phyloP scores from a whole-genome alignment of 345 rosid species.

The Brassica incana region DNA sequence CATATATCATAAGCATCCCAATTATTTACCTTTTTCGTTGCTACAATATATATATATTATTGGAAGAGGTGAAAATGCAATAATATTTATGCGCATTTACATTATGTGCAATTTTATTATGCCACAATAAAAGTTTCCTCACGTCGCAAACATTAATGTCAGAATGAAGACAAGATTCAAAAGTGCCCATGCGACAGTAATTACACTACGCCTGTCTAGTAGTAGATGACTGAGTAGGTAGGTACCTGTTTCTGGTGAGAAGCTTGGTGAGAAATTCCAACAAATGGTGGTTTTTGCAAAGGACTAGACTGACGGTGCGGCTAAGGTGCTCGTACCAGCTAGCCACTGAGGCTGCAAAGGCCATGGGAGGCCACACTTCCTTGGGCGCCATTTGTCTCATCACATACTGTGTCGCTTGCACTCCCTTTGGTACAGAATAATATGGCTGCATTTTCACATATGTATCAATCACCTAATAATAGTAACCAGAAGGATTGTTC shows the following conservation, averaged over 20 bases:
- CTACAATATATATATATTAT: neutral
- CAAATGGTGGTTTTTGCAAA: slow-evolving; percentile 86
- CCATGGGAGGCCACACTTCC: slow-evolving; percentile 83
- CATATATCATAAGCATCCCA: slow-evolving; percentile 18
- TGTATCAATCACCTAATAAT: neutral
- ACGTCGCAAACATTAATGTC: slow-evolving; percentile 5
- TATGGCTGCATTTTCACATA: slow-evolving; percentile 64
- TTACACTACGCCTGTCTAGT: neutral
- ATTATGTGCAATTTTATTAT: neutral
- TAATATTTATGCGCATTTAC: slow-evolving; percentile 1
- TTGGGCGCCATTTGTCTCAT: slow-evolving; percentile 83
- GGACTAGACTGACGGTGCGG: slow-evolving; percentile 76
- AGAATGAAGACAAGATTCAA: slow-evolving; percentile 2
- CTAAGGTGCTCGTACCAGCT: slow-evolving; percentile 96
- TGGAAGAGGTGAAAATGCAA: neutral
- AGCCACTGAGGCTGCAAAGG: slow-evolving; percentile 82
- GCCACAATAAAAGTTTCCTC: slow-evolving; percentile 11
- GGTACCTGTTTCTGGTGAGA: slow-evolving; percentile 79
- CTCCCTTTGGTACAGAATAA: slow-evolving; percentile 77
- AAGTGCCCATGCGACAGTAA: neutral
- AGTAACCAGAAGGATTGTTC: slow-evolving; percentile 5
- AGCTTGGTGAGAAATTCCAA: slow-evolving; percentile 84
- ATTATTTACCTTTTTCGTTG: slow-evolving; percentile 11
- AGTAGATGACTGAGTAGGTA: slow-evolving; percentile 1
- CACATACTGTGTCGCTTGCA: slow-evolving; percentile 66